Base-by-base conservation (phyloP, 306 rosid species). In the Lupinus albus region DNA sequence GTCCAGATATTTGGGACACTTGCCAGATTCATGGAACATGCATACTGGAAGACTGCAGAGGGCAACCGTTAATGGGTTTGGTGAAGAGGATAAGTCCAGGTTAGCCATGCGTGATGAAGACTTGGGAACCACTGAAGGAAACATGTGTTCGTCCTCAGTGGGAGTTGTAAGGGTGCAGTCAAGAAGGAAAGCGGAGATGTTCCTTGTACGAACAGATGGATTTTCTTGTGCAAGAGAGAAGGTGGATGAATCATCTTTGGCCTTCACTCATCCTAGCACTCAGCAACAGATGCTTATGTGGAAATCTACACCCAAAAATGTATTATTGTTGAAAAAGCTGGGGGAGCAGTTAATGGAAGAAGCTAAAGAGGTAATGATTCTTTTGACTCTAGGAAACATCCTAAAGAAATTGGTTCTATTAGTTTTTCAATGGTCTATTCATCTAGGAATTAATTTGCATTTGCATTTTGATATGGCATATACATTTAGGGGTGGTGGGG, bases 211-310 rank as follows among this genome's bases (percentile, higher is more conserved):
- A 49, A 93, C 99, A 1, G 97, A 90, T 83, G 99, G 97, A 51
- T 86, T 82, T 70, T 90, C 99, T 47, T 93, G 97, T 78, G 77
- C 84, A 25, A 86, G 99, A 83, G 99, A 93, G 79, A 93, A 83
- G 78, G 99, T 90, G 79, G 88, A 87, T 4, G 97, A 90, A 80
- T 82, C 99, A 67, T 93, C 99, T 69, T 79, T 93, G 77, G 99
- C 99, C 72, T 93, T 93, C 76, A 88, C 96, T 47, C 99, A 93
- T 79, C 99, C 99, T 55, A 93, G 95, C 81, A 93, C 96, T 44
- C 99, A 93, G 75, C 99, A 93, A 36, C 99, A 93, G 80, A 93
- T 93, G 99, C 96, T 93, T 67, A 85, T 93, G 96, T 93, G 99
- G 99, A 93, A 93, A 88, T 78, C 99, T 44, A 75, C 79, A 1